Base-by-base conservation (phyloP, 495 filamentous ascomycete genomes). In the Trichoderma asperelloides region DNA sequence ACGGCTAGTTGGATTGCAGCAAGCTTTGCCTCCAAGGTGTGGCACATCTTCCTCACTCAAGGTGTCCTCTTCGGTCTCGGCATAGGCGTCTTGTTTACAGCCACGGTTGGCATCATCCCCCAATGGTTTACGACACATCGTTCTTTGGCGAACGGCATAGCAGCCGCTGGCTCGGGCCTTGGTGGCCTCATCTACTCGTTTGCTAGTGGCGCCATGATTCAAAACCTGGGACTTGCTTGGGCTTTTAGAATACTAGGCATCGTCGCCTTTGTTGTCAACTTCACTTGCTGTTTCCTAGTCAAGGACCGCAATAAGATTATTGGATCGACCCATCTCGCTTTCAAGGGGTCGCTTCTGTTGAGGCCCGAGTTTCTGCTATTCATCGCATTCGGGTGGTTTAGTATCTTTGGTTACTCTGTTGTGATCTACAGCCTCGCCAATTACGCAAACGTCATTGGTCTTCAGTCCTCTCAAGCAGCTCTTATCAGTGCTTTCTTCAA, bases 31-130 rank as follows among this genome's bases (percentile, higher is more conserved):
- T 81, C 75, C 12, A 69, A 81, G 63, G 82, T 87, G 68, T 90
- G 88, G 87, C 87, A 89, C 28, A 79, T 89, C 21, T 89, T 89
- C 69, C 82, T 92, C 15, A 84, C 80, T 39, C 88, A 91, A 72
- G 90, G 87, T n/a, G 74, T 91, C 30, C 83, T 85, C 57, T 89
- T 91, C 70, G 89, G 89, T 30, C 81, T 81, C 70, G 89, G 89
- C 2, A 87, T 91, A 81, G 89, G 90, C 2, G 86, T 91, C 66
- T 77, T 90, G 8, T 93, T 91, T 74, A 87, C 88, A 13, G 85
- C 83, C 30, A 85, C 82, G 55, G 84, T 89, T 13, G 82, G 84
- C 13, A 84, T 91, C 62, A 79, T 87, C 0, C 84, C 88, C 2
- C 89, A 91, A 67, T 92, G 90, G 90, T 93, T 93, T 73, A 78